Evolutionary conservation across 2,329 filamentous ascomycete species (phyloP).

Genomic region (Pleurostoma richardsiae): DNA sequence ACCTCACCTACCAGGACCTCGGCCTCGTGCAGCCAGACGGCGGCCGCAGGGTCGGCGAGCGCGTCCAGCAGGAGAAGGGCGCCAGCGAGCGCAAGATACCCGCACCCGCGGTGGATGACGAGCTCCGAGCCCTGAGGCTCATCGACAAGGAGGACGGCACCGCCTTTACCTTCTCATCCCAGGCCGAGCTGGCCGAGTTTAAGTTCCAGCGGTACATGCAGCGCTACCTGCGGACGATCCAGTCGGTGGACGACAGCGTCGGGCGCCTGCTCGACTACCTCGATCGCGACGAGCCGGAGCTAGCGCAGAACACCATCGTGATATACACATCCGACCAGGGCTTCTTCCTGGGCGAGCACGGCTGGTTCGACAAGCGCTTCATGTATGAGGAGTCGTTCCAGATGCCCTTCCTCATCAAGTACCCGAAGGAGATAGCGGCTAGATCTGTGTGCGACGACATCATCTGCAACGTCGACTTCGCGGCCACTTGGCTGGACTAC

Average conservation of each 20-base stretch:
- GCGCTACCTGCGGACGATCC: conserved; percentile 46
- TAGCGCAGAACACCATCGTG: conserved; percentile 41
- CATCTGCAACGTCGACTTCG: conserved; percentile 50
- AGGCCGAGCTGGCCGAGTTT: conserved; percentile 40
- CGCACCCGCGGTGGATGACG: conserved; percentile 15
- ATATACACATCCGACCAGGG: conserved; percentile 52
- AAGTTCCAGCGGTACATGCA: conserved; percentile 55
- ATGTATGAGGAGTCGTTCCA: conserved; percentile 55
- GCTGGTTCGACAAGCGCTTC: conserved; percentile 54
- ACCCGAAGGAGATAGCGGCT: conserved; percentile 32
- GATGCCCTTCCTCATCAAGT: conserved; percentile 47
- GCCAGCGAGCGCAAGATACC: conserved; percentile 32
- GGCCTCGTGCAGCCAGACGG: conserved; percentile 48
- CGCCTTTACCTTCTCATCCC: conserved; percentile 36
- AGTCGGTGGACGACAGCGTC: conserved; percentile 47
- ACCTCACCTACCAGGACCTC: conserved; percentile 45
- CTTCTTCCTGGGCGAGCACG: conserved; percentile 52
- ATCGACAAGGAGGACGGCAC: conserved; percentile 40
- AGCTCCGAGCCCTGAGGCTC: conserved; percentile 23
- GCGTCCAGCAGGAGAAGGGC: conserved; percentile 24
- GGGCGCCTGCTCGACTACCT: conserved; percentile 41
- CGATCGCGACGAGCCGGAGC: conserved; percentile 24
- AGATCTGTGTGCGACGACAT: conserved; percentile 39
- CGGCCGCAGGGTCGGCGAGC: conserved; percentile 15
- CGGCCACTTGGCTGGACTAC: conserved; percentile 41